Conservation (phyloP, 2,329 filamentous ascomycete species). For the Onygenales sp. region DNA sequence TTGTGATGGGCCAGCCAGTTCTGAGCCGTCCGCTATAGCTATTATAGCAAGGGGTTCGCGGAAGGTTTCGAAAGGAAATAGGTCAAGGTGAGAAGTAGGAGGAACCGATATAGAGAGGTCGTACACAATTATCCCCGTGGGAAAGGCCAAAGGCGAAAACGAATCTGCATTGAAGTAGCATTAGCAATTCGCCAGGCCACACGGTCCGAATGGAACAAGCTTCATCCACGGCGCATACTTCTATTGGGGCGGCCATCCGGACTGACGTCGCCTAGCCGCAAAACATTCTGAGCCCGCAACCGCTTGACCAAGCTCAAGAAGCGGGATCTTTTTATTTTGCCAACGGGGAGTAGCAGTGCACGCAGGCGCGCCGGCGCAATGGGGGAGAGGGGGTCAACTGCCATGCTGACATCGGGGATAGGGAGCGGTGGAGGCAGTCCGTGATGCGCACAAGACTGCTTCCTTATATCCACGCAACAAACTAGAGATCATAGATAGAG, state of each 20-base stretch:
- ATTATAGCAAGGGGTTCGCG: conserved; percentile 76
- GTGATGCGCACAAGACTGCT: conserved; percentile 24
- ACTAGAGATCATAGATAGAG: conserved; percentile 16
- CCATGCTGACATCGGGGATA: conserved; percentile 56
- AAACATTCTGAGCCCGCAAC: conserved; percentile 68
- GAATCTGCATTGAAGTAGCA: conserved; percentile 52
- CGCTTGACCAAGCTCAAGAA: conserved; percentile 72
- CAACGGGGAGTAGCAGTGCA: conserved; percentile 76
- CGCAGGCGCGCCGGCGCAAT: conserved; percentile 85
- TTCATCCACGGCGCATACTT: conserved; percentile 48
- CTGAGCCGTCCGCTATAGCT: conserved; percentile 71
- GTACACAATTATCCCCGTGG: conserved; percentile 77
- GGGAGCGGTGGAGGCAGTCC: conserved; percentile 22
- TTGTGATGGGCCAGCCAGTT: conserved; percentile 44
- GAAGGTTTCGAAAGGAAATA: conserved; percentile 85
- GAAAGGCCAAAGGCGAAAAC: conserved; percentile 87
- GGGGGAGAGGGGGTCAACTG: conserved; percentile 79
- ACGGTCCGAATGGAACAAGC: not conserved
- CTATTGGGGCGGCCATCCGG: conserved; percentile 75
- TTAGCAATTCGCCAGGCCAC: conserved; percentile 9
- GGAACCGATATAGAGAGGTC: conserved; percentile 73
- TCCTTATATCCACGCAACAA: conserved; percentile 14
- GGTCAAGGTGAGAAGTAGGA: conserved; percentile 65
- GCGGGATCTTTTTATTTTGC: conserved; percentile 70
- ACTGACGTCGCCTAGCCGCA: conserved; percentile 77